These are phyloP conservation scores for Fusarium ramigenum DNA, from an alignment of 2,329 filamentous ascomycete genomes.

Conservation along the genomic window DNA sequence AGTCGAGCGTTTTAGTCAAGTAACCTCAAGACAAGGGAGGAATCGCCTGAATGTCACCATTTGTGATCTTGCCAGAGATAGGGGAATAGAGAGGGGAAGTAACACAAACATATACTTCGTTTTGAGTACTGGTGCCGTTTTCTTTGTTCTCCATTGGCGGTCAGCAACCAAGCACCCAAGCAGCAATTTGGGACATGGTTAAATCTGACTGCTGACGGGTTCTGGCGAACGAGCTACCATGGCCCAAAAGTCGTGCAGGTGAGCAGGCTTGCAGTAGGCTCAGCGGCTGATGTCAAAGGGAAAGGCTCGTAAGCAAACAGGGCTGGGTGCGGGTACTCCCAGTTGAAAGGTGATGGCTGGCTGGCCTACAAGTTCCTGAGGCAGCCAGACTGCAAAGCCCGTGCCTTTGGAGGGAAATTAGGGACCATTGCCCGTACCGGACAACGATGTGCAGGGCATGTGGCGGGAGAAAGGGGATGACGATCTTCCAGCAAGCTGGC, in stretches of 20 bases:
- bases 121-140: not conserved
- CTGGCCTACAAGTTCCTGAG: constrained; percentile 20
- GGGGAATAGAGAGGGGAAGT: not conserved
- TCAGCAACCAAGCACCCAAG: constrained; percentile 29
- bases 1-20: constrained; percentile 17
- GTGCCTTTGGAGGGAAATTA: constrained; percentile 34
- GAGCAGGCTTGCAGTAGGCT: constrained; percentile 34
- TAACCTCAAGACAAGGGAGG: constrained; percentile 20
- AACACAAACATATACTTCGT: constrained; percentile 17
- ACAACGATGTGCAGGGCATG: constrained; percentile 21
- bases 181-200: constrained; percentile 21
- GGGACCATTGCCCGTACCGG: constrained; percentile 19
- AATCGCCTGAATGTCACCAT: constrained; percentile 21
- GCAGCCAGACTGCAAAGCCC: constrained; percentile 21
- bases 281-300: constrained; percentile 36
- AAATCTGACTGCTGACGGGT: constrained; percentile 39
- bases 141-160: constrained; percentile 23
- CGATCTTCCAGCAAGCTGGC: constrained; percentile 19
- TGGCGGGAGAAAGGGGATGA: constrained; percentile 29
- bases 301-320: constrained; percentile 42
- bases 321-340: constrained; percentile 33
- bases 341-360: constrained; percentile 17
- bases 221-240: not conserved
- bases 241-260: constrained; percentile 26
- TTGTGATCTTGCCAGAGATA: not conserved